A percentile compares a stretch with the other conserved stretches of the same genome.
phyloP scores from a whole-genome alignment of 345 rosid genomes.

The Eutrema yunnanense region DNA sequence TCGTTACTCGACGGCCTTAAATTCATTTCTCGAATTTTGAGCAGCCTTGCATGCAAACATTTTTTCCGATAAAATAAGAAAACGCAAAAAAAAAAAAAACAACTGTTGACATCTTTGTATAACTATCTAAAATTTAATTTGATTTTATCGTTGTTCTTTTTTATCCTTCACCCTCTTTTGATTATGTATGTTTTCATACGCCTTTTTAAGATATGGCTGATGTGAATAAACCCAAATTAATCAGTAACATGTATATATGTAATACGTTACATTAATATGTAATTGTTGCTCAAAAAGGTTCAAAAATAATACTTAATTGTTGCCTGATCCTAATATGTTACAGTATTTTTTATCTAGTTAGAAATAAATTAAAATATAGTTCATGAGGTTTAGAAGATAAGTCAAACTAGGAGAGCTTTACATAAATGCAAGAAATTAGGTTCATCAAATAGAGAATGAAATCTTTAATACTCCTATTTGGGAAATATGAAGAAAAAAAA shows the following conservation, averaged over 20 bases:
- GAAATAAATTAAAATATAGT: neutral
- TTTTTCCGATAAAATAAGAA: neutral
- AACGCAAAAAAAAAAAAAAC: neutral
- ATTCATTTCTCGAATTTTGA: slow-evolving; percentile 24
- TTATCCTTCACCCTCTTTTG: neutral
- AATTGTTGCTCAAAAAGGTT: neutral
- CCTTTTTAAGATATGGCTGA: neutral
- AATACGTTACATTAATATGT: neutral
- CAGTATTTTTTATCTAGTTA: neutral
- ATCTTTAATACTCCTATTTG: neutral
- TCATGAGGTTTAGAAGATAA: neutral
- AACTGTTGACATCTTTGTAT: neutral
- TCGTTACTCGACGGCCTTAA: slow-evolving; percentile 23
- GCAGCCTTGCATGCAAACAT: slow-evolving; percentile 11
- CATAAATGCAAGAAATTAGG: neutral
- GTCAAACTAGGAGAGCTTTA: slow-evolving; percentile 5
- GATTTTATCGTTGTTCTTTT: neutral
- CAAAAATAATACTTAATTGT: neutral
- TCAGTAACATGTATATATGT: neutral
- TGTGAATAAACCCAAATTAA: neutral
- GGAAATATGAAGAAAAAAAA: too few species aligned
- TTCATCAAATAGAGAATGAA: neutral
- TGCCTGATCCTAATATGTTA: neutral
- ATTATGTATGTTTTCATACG: neutral
- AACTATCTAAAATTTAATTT: neutral